Conservation (phyloP, 1,284 basidiomycete genomes). For the Pyrrhoderma lamaoense region DNA sequence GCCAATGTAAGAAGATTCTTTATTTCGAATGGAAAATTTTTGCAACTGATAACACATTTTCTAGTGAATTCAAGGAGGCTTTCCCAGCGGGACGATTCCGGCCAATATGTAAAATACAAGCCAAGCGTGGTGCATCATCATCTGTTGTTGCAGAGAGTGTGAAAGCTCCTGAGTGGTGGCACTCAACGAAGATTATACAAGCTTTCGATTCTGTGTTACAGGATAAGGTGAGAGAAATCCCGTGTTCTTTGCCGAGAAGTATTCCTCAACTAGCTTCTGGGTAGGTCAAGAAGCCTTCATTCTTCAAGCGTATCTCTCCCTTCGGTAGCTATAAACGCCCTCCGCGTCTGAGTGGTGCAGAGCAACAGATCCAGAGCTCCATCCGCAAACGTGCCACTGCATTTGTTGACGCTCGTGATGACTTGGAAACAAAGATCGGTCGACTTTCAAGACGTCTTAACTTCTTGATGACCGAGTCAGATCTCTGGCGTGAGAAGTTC, state of each 20-base stretch:
- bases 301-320: conserved; percentile 79
- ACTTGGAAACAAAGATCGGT: conserved; percentile 85
- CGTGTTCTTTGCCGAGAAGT: no score
- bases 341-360: conserved; percentile 68
- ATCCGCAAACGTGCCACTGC: conserved; percentile 86
- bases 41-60: background rate
- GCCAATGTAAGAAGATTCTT: conserved; percentile 46
- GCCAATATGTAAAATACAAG: conserved; percentile 77
- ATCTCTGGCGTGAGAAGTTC: conserved; percentile 87
- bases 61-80: conserved; percentile 88
- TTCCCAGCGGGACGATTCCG: conserved; percentile 87
- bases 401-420: conserved; percentile 89
- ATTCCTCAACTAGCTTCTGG: no score
- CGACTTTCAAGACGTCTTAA: conserved; percentile 75
- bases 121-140: conserved; percentile 72
- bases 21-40: background rate
- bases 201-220: conserved; percentile 85
- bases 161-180: conserved; percentile 89
- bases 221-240: conserved; percentile 57
- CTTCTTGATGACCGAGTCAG: conserved; percentile 86
- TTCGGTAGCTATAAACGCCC: conserved; percentile 66
- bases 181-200: conserved; percentile 79
- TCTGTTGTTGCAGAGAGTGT: conserved; percentile 79
- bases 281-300: conserved; percentile 81
- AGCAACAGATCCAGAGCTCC: conserved; percentile 76